Percentiles rank a stretch among this genome's conserved stretches.
phyloP scores from a whole-genome alignment of 1,139 yeast species.

The Geotrichum fermentans region DNA sequence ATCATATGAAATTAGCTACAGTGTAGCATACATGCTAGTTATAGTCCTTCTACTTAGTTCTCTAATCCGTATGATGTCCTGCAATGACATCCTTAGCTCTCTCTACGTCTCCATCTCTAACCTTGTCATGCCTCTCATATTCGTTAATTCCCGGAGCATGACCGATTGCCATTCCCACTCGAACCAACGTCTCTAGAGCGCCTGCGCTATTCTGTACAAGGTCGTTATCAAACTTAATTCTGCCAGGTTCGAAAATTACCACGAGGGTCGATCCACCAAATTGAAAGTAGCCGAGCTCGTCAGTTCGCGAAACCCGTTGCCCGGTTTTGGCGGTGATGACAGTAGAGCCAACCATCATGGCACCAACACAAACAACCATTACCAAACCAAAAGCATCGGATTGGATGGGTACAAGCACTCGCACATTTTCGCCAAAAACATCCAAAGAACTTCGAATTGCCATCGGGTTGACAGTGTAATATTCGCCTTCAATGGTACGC shows the following conservation, averaged over 20 bases:
- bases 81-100: conserved; percentile 27
- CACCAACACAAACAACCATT: conserved; percentile 81
- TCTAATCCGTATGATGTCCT: conserved; percentile 16
- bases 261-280: conserved; percentile 93
- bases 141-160: conserved; percentile 44
- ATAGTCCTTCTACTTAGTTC: too few relatives aligned
- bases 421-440: conserved; percentile 87
- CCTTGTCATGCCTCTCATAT: conserved; percentile 23
- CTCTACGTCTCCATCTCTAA: conserved; percentile 26
- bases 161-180: conserved; percentile 91
- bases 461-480: conserved; percentile 96
- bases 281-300: conserved; percentile 88
- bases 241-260: conserved; percentile 47
- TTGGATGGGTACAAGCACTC: conserved; percentile 72
- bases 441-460: conserved; percentile 83
- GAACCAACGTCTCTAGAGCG: conserved; percentile 72
- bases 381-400: conserved; percentile 72
- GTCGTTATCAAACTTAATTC: conserved; percentile 65
- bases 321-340: conserved; percentile 65
- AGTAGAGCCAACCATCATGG: conserved; percentile 97
- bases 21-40: too few relatives aligned
- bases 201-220: conserved; percentile 60
- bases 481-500: conserved; percentile 73
- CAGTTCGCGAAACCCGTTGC: conserved; percentile 58
- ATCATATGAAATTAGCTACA: too few relatives aligned